Evolutionary conservation across 2,329 filamentous ascomycete genomes (phyloP).

Genomic region (Penicillium sp.): DNA sequence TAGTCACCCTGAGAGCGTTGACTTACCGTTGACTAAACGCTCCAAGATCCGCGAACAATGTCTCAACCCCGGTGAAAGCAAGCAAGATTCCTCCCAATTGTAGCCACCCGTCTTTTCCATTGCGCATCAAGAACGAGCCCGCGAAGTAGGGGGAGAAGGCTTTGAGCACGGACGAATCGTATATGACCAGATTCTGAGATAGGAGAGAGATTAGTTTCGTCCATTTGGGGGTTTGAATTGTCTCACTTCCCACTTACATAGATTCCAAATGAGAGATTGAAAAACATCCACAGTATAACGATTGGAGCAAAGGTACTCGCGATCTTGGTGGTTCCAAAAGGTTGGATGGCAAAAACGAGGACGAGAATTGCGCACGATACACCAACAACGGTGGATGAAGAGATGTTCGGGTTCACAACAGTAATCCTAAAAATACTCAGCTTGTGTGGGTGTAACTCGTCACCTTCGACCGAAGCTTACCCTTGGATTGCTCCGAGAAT

Average conservation of each 20-base stretch:
- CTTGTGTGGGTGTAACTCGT: neutral
- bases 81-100: slow-evolving; percentile 69
- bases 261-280: slow-evolving; percentile 60
- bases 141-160: slow-evolving; percentile 60
- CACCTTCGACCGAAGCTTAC: slow-evolving; percentile 34
- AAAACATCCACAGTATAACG: slow-evolving; percentile 61
- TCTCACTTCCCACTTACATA: slow-evolving; percentile 45
- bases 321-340: slow-evolving; percentile 60
- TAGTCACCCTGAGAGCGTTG: neutral
- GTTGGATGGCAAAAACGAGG: slow-evolving; percentile 60
- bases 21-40: slow-evolving; percentile 66
- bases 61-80: slow-evolving; percentile 79
- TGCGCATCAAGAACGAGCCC: slow-evolving; percentile 57
- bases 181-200: slow-evolving; percentile 50
- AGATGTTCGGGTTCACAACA: slow-evolving; percentile 56
- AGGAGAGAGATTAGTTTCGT: neutral
- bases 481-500: slow-evolving; percentile 64
- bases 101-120: slow-evolving; percentile 59
- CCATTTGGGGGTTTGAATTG: neutral
- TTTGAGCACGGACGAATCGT: slow-evolving; percentile 57
- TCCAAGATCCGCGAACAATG: slow-evolving; percentile 77
- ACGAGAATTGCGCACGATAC: slow-evolving; percentile 61
- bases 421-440: slow-evolving; percentile 25
- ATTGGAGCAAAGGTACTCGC: slow-evolving; percentile 59
- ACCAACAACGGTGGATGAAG: slow-evolving; percentile 56